Percentiles rank a stretch among this genome's conserved stretches.
phyloP scores from a whole-genome alignment of 1,284 basidiomycete genomes.

The Polyporus tsugae region DNA sequence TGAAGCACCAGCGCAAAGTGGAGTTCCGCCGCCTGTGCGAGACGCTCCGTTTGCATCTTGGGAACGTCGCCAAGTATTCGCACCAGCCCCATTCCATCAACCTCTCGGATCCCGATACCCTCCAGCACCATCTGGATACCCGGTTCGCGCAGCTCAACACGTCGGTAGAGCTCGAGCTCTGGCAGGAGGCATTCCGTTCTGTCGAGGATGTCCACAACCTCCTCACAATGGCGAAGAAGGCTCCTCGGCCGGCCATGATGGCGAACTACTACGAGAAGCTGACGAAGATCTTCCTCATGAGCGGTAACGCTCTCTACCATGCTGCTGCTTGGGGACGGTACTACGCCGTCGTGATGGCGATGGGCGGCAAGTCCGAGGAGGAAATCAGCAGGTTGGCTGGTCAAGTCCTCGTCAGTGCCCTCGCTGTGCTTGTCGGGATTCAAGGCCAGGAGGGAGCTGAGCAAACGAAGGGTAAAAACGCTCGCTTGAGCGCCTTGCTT shows the following conservation, averaged over 20 bases:
- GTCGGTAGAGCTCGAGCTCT: constrained; percentile 98
- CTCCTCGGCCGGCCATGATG: constrained; percentile 95
- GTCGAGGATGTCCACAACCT: constrained; percentile 99
- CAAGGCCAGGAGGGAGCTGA: constrained; percentile 66
- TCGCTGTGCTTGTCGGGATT: constrained; percentile 91
- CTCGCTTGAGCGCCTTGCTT: constrained; percentile 86
- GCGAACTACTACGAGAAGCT: constrained; percentile 99
- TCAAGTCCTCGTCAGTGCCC: constrained; percentile 91
- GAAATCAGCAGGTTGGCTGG: constrained; percentile 88
- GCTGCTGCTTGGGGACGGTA: constrained; percentile 97
- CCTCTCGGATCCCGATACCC: constrained; percentile 94
- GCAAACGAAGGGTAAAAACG: constrained; percentile 80
- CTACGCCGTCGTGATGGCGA: constrained; percentile 71
- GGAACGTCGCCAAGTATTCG: constrained; percentile 95
- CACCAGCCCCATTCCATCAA: constrained; percentile 98
- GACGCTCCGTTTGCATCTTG: constrained; percentile 93
- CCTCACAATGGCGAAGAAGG: constrained; percentile 92
- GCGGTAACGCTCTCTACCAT: constrained; percentile 94
- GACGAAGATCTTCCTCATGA: constrained; percentile 94
- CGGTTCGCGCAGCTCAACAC: constrained; percentile 98
- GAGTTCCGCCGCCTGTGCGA: constrained; percentile 98
- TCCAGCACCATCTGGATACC: constrained; percentile 97
- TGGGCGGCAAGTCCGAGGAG: constrained; percentile 77
- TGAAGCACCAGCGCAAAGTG: constrained; percentile 94
- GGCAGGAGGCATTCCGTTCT: constrained; percentile 99